These are phyloP conservation scores for Elsinoe australis DNA, from an alignment of 2,329 filamentous ascomycete species.

Conservation along the genomic window DNA sequence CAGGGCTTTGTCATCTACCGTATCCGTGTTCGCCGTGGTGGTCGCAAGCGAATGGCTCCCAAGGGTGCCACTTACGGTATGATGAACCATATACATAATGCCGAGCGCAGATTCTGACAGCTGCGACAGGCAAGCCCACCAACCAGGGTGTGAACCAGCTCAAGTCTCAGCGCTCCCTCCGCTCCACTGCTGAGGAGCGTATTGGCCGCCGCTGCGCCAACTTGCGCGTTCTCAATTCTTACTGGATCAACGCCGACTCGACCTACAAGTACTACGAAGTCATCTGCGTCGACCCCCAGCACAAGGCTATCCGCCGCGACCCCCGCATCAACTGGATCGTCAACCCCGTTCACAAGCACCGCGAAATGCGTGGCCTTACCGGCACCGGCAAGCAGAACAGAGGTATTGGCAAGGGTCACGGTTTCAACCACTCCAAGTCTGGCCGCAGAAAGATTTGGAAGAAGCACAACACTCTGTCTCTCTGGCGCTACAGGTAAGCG, in stretches of 20 bases:
- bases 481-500: slow-evolving; percentile 91
- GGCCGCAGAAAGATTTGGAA: slow-evolving; percentile 99
- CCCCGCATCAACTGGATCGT: slow-evolving; percentile 99
- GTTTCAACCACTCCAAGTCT: slow-evolving; percentile 96
- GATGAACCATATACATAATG: slow-evolving; percentile 30
- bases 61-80: slow-evolving; percentile 99
- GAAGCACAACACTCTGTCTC: slow-evolving; percentile 97
- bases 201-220: slow-evolving; percentile 98
- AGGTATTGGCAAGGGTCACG: slow-evolving; percentile 98
- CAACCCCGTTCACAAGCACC: slow-evolving; percentile 99
- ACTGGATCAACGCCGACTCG: slow-evolving; percentile 99
- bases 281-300: slow-evolving; percentile 98
- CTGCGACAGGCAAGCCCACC: slow-evolving; percentile 84
- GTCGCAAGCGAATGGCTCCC: slow-evolving; percentile 89
- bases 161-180: slow-evolving; percentile 99
- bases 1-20: slow-evolving; percentile 99
- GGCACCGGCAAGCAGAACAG: slow-evolving; percentile 99
- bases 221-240: slow-evolving; percentile 98
- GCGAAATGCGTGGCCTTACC: slow-evolving; percentile 93
- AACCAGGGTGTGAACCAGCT: slow-evolving; percentile 99
- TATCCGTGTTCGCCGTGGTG: slow-evolving; percentile 94
- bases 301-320: slow-evolving; percentile 99
- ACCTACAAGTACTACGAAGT: slow-evolving; percentile 99
- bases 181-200: slow-evolving; percentile 98
- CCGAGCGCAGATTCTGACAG: slow-evolving; percentile 25